phyloP scores from a whole-genome alignment of 192 early-diverging fungal species.

The Linnemannia elongata region DNA sequence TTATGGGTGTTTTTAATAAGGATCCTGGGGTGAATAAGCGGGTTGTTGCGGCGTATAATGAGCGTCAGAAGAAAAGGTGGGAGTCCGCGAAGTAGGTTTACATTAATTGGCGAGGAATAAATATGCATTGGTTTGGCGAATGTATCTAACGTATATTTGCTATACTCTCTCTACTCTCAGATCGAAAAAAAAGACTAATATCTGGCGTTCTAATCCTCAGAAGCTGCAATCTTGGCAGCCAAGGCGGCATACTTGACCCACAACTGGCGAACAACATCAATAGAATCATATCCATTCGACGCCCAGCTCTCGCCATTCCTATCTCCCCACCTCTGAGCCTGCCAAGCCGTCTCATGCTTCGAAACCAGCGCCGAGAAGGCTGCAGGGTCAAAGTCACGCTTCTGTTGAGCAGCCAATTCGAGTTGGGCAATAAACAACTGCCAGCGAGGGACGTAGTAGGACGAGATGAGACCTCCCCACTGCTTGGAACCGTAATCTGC shows the following conservation, averaged over 20 bases:
- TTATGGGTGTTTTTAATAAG: slow-evolving; percentile 10
- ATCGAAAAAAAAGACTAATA: no score
- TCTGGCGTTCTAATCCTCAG: background rate
- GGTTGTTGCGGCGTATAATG: background rate
- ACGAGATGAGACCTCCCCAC: slow-evolving; percentile 40
- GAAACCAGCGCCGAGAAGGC: background rate
- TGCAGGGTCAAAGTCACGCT: background rate
- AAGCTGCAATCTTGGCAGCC: slow-evolving; percentile 25
- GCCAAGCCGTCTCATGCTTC: slow-evolving; percentile 31
- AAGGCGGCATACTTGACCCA: slow-evolving; percentile 9
- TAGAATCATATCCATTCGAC: slow-evolving; percentile 36
- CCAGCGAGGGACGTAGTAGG: slow-evolving; percentile 48
- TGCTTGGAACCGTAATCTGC: slow-evolving; percentile 44
- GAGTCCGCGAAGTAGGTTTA: background rate
- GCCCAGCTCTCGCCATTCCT: slow-evolving; percentile 21
- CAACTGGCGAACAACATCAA: slow-evolving; percentile 35
- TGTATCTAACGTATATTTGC: no score
- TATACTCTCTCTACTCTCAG: no score
- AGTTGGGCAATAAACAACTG: slow-evolving; percentile 31
- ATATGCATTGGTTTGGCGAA: no score
- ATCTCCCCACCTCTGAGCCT: slow-evolving; percentile 29
- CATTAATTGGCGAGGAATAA: no score
- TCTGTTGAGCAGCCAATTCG: slow-evolving; percentile 18
- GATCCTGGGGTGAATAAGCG: background rate
- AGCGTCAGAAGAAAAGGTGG: background rate